Evolutionary conservation across 148 eudicot species (phyloP), one percentile per base, ranked within the genome.

Genomic region (Pouteria glomerata): DNA sequence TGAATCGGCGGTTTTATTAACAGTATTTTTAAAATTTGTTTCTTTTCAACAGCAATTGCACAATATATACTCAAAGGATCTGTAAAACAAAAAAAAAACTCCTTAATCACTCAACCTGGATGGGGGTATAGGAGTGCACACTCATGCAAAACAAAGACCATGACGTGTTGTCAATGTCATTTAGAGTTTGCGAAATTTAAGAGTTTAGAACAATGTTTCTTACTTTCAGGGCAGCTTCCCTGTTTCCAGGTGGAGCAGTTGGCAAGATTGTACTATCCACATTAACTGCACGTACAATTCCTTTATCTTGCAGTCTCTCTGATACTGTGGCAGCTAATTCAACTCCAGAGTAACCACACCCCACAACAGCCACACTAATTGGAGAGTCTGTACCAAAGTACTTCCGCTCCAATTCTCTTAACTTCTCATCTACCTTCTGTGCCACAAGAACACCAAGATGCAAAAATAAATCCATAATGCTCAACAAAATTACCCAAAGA

Each of bases 281-380:
- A 82, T 87, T 88, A 65, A 95, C 82, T 65, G 97, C 97, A 77
- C 88, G 89, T 75, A 95, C 90, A 74, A 80, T 66, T 78, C 98
- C 98, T 79, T 85, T 85, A 75, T 78, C 85, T 76, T 89, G 83
- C 82, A 95, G 79, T 76, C 97, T 87, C 81, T 95, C 98, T 27
- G 98, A 79, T 64, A 95, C 62, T 63, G 98, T 95, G 58, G 97
- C 97, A 81, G 97, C 98, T 78, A 95, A 83, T 69, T 95, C 98
- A 63, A 89, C 92, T 27, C 98, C 98, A 69, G 96, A 80, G 81
- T 95, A 95, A 86, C 98, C 98, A 81, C 97, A 92, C 34, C 98
- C 98, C 71, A 95, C 98, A 66, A 95, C 86, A 33, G 86, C 94
- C 55, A 90, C 96, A 57, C 85, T 71, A 27, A 88, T 81, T 21